Evolutionary conservation across 2,329 filamentous ascomycete genomes (phyloP), one percentile per base, ranked within the genome.

Genomic region (Ophiocordyceps sinensis): DNA sequence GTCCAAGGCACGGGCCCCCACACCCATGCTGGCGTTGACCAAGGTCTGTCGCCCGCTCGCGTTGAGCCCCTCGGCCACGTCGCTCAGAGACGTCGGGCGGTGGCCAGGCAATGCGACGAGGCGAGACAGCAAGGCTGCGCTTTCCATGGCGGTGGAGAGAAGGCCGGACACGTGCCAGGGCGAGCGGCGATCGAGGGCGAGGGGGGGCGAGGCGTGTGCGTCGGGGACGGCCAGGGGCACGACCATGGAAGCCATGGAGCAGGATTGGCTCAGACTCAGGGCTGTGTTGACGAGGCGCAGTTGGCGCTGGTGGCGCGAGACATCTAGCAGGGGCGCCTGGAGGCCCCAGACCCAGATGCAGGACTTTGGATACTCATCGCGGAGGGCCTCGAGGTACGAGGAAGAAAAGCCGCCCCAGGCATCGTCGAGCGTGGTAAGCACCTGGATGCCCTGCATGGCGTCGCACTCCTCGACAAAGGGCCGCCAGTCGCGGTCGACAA

Each of bases 381-480:
- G 68, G 43, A 98, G 62, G 28, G 79, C 71, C 56, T 96, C 81
- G 23, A 86, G 59, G 55, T 88, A 89, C 44, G 72, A 70, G 3
- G 78, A 66, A 7, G 79, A 73, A 55, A 89, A 89, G 1, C 85
- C 83, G 45, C 79, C 82, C 85, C 85, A 91, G 12, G 81, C 82
- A 60, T 88, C 83, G 54, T 89, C 84, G 6, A 79, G 63, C 4
- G 75, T 73, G 3, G 79, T 69, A 45, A 88, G 73, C 11, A 88
- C 57, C 57, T 96, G 89, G 15, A 98, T 68, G 0, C 82, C 89
- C 60, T 95, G 88, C 63, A 96, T 71, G 42, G 86, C 79, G 59
- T 98, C 91, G 48, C 87, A 91, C 61, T 96, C 91, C 63, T 98
- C 91, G 3, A 81, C 76, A 56, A 95, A 95, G 0, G 79, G 79